These are phyloP conservation scores for Botrytis deweyae DNA, from an alignment of 2,329 filamentous ascomycete genomes.

Conservation along the genomic window DNA sequence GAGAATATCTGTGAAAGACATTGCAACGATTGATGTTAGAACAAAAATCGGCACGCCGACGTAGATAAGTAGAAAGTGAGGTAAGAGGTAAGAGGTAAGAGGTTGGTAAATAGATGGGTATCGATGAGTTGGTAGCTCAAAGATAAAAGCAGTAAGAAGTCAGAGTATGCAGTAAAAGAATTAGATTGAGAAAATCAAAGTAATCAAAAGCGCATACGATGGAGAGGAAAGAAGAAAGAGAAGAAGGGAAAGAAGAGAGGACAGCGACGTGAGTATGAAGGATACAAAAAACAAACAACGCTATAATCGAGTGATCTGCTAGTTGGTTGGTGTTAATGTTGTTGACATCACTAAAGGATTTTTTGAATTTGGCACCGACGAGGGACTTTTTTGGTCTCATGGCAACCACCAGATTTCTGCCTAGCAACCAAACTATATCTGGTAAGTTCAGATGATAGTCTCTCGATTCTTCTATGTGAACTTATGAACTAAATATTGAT, in stretches of 20 bases:
- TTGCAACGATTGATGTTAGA: constrained; percentile 10
- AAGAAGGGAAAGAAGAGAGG: neutral
- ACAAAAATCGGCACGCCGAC: constrained; percentile 21
- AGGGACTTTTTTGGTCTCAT: neutral
- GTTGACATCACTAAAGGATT: neutral
- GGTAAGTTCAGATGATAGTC: neutral
- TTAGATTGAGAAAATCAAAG: neutral
- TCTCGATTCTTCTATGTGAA: neutral
- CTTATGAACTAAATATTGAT: neutral
- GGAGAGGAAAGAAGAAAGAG: neutral
- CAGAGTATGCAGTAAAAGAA: constrained; percentile 3
- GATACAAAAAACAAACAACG: neutral
- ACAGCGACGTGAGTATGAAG: neutral
- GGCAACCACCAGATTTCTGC: neutral
- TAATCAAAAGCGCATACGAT: constrained; percentile 5
- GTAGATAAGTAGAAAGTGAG: neutral
- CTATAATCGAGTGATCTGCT: neutral
- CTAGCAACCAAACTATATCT: neutral
- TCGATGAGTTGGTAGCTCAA: constrained; percentile 21
- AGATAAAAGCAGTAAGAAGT: constrained; percentile 11
- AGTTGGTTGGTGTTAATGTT: neutral
- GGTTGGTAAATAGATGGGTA: neutral
- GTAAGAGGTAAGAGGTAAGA: neutral
- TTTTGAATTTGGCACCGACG: neutral
- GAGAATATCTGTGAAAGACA: neutral